Base-by-base conservation (phyloP, 805 yeast species). In the Metschnikowia arizonensis region DNA sequence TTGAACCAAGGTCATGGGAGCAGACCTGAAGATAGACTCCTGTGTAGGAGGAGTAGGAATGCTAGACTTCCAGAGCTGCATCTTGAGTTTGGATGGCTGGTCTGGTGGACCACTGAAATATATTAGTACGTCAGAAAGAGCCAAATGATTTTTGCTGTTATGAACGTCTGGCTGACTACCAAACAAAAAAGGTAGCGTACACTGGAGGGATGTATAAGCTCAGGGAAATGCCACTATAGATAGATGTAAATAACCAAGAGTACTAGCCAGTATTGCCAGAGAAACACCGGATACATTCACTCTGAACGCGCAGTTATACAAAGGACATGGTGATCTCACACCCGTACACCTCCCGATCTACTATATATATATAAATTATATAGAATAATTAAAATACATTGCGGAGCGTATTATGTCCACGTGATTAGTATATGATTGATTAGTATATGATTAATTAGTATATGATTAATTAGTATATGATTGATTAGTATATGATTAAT, bases 1-100 rank as follows among this genome's bases (percentile, higher is more conserved):
- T 48, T 74, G 78, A 11, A 73, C 76, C 36, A 74, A 56, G 2
- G 72, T 60, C 78, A 74, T 74, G 8, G 77, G 75, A 8, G 78
- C 77, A 21, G 76, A 70, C 38, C 78, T 55, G 53, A 69, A 71
- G 12, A 71, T 65, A 21, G 73, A 72, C 58, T 71, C 76, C 19
- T 48, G 46, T 11, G 49, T 15, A 24, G 45, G 40, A 2, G 45
- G 47, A 8, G 31, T 19, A 31, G 28, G 33, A 7, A 30, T 17
- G 25, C 34, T 39, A 26, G 32, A 25, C 29, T 23, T 31, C 43
- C 48, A 34, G 24, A 39, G 44, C 40, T 39, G 44, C 51, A 48
- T 47, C 9, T 26, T 12, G 31, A 12, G n/a, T 10, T 12, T 5
- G 31, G 32, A n/a, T 17, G 2, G 31, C 12, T 37, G 9, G 26